A percentile compares a stretch with the other conserved stretches of the same genome.
These are phyloP conservation scores for Xylaria hypoxylon DNA, from an alignment of 2,329 filamentous ascomycete species.

Conservation along the genomic window DNA sequence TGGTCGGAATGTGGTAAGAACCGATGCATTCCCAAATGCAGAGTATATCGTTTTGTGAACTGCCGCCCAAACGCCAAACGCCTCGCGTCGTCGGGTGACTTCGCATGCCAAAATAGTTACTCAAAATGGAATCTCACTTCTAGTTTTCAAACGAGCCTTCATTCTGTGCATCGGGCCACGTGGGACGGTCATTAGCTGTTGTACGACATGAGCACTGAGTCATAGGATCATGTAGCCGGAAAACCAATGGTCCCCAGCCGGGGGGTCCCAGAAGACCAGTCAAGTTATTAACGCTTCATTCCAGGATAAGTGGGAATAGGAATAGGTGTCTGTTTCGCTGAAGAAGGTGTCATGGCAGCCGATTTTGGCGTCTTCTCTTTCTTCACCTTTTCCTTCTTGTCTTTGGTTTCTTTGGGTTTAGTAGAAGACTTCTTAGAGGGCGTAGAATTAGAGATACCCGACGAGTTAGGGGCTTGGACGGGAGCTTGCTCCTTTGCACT, in stretches of 20 bases:
- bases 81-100: conserved; percentile 16
- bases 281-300: conserved; percentile 43
- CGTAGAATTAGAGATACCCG: conserved; percentile 36
- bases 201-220: neutral
- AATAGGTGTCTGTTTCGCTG: conserved; percentile 45
- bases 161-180: neutral
- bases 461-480: conserved; percentile 49
- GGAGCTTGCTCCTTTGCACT: conserved; percentile 51
- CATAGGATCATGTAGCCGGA: neutral
- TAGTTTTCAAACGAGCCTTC: neutral
- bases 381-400: conserved; percentile 51
- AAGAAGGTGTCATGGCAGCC: conserved; percentile 20
- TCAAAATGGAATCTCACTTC: neutral
- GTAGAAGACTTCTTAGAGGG: conserved; percentile 41
- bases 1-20: neutral
- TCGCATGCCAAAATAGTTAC: conserved; percentile 25
- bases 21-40: conserved; percentile 9
- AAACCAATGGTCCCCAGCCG: neutral
- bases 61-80: conserved; percentile 25
- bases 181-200: neutral
- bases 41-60: conserved; percentile 18
- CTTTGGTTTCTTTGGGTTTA: conserved; percentile 42
- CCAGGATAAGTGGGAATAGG: conserved; percentile 44
- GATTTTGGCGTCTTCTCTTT: conserved; percentile 43
- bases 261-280: neutral